Evolutionary conservation across 1,284 basidiomycete genomes (phyloP).

Genomic region (Puccinia coronata): DNA sequence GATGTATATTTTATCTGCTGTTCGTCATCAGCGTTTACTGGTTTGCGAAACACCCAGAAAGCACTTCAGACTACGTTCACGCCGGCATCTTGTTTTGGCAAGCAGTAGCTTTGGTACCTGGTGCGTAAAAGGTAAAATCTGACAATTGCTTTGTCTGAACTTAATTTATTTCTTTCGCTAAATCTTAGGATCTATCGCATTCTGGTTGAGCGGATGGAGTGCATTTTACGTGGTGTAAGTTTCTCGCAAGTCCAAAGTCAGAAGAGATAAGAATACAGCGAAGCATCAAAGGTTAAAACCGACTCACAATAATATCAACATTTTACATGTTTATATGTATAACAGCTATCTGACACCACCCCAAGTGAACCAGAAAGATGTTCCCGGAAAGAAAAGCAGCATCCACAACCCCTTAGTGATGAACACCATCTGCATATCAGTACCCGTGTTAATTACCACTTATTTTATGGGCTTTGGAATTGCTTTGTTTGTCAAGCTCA

Average conservation of each 20-base stretch:
- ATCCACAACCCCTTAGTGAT: background rate
- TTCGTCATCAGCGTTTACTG: background rate
- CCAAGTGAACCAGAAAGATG: too few species aligned
- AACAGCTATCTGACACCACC: background rate
- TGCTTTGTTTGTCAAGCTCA: background rate
- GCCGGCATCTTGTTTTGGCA: background rate
- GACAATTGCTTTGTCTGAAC: too few species aligned
- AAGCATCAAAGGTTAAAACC: background rate
- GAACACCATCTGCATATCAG: background rate
- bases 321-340: background rate
- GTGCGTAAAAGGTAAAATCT: too few species aligned
- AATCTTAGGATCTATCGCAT: background rate
- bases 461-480: background rate
- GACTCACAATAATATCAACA: too few species aligned
- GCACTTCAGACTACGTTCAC: background rate
- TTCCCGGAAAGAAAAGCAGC: background rate
- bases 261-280: background rate
- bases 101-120: constrained; percentile 1
- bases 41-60: background rate
- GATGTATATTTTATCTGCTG: background rate
- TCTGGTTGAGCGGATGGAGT: background rate
- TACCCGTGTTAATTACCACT: background rate
- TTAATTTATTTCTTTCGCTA: too few species aligned
- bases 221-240: background rate
- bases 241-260: background rate